Base-by-base conservation (phyloP, 2,329 filamentous ascomycete species). In the Calonectria henricotiae region DNA sequence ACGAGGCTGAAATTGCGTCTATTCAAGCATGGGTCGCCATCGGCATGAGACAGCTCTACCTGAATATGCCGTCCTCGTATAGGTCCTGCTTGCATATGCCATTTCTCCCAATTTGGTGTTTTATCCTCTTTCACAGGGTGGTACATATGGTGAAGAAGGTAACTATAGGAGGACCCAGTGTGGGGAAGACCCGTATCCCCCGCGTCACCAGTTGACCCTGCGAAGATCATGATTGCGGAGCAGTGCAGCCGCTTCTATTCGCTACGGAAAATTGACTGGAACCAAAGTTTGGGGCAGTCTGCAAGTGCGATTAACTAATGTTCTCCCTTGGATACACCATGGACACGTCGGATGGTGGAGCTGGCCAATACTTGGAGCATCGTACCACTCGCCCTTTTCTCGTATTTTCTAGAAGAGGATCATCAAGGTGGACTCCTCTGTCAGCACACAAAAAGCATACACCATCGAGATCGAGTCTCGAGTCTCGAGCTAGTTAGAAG, bases 131-230 rank as follows among this genome's bases (percentile, higher is more conserved):
- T 39, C 23, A 13, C 11, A 20, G 20, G 20, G 12, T 37, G 37
- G 35, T 7, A 12, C 11, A 20, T 11, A 9, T 30, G 13, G 13
- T 6, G 11, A 23, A 13, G 3, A 27, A 25, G 51, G 17, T 27
- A 23, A 32, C 11, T 27, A 23, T n/a, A 46, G 8, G 3, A 39
- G 51, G 51, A 39, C 23, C 20, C 51, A 58, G 54, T 61, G 64
- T 62, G 64, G 64, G 64, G 64, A 61, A 43, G 35, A 61, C 54
- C 55, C 43, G 37, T 46, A 44, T 58, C 64, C 49, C 35, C 64
- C 64, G 44, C 64, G 54, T 67, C 39, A 23, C 13, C 30, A 41
- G 41, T 27, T 27, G 51, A 60, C 41, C 41, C 51, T 62, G 17
- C 37, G 54, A 46, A 67, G 64, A 67, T 67, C 64, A 61, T 37